These are phyloP conservation scores for Rasamsonia emersonii DNA, from an alignment of 2,329 filamentous ascomycete genomes.

Conservation along the genomic window DNA sequence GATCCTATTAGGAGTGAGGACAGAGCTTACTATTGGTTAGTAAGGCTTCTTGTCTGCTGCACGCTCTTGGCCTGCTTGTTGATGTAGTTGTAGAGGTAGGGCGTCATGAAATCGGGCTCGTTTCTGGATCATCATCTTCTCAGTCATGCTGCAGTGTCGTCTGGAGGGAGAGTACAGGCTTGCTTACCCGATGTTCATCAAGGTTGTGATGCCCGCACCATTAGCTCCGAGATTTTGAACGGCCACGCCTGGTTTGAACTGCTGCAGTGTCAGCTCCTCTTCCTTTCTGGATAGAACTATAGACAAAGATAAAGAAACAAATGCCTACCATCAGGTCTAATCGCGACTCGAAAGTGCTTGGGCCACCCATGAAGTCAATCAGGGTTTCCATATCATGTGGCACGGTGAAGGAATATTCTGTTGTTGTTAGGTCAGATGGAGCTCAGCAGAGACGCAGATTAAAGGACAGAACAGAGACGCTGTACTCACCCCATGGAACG, in stretches of 20 bases:
- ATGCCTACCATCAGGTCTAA: conserved; percentile 46
- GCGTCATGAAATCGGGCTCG: conserved; percentile 58
- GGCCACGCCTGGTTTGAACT: conserved; percentile 36
- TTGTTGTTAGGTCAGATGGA: too few species aligned
- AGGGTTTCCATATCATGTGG: conserved; percentile 55
- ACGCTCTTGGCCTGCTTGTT: conserved; percentile 57
- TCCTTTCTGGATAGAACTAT: conserved; percentile 4
- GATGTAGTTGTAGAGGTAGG: conserved; percentile 62
- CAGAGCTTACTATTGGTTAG: conserved; percentile 40
- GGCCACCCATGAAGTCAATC: conserved; percentile 47
- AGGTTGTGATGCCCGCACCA: conserved; percentile 34
- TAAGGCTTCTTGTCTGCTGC: conserved; percentile 49
- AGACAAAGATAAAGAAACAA: conserved; percentile 1
- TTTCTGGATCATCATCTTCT: conserved; percentile 43
- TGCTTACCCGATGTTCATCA: conserved; percentile 46
- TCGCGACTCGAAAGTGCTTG: conserved; percentile 45
- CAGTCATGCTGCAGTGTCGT: not conserved
- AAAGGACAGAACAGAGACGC: conserved; percentile 5
- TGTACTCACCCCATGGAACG: conserved; percentile 43
- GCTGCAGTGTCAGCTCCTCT: too few species aligned
- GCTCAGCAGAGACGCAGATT: conserved; percentile 13
- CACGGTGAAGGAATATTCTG: conserved; percentile 56
- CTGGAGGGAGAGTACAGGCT: not conserved
- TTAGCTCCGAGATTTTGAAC: conserved; percentile 22
- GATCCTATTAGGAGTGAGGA: not conserved